Percentiles rank a stretch among this genome's conserved stretches.
phyloP scores from a whole-genome alignment of 2,329 filamentous ascomycete genomes.

The Camillea tinctor region DNA sequence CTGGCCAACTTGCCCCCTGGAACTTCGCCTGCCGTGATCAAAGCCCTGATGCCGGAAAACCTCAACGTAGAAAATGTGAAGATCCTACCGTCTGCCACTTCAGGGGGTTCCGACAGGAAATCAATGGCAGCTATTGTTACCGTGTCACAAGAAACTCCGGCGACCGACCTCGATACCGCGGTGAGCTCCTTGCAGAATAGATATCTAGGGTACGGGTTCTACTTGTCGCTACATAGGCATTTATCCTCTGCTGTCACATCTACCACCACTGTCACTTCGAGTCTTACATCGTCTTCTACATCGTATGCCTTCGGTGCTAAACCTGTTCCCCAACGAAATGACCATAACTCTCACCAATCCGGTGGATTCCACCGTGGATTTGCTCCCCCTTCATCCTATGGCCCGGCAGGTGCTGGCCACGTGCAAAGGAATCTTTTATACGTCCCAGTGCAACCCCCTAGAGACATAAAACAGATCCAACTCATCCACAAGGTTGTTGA shows the following conservation, averaged over 20 bases:
- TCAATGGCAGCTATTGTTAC: constrained; percentile 78
- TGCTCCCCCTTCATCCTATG: constrained; percentile 74
- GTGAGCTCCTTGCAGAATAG: constrained; percentile 78
- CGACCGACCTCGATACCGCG: constrained; percentile 77
- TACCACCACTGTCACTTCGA: constrained; percentile 35
- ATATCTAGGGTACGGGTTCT: constrained; percentile 82
- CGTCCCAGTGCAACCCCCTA: constrained; percentile 72
- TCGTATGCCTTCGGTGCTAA: constrained; percentile 79
- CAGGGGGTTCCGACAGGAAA: constrained; percentile 61
- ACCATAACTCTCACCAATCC: constrained; percentile 39
- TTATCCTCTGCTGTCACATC: constrained; percentile 72
- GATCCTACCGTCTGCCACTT: constrained; percentile 57
- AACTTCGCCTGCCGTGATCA: constrained; percentile 59
- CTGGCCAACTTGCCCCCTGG: constrained; percentile 60
- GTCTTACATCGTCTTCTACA: constrained; percentile 44
- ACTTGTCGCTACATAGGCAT: constrained; percentile 77
- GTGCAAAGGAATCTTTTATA: constrained; percentile 52
- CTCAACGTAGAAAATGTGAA: constrained; percentile 72
- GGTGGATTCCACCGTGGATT: constrained; percentile 59
- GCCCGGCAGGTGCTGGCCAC: constrained; percentile 37
- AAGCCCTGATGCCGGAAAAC: constrained; percentile 56
- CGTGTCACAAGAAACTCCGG: constrained; percentile 75
- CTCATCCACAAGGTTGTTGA: constrained; percentile 90
- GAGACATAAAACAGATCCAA: constrained; percentile 73
- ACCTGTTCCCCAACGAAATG: constrained; percentile 47